phyloP scores from a whole-genome alignment of 176 grass and related monocot genomes.

The Carex myosuroides region DNA sequence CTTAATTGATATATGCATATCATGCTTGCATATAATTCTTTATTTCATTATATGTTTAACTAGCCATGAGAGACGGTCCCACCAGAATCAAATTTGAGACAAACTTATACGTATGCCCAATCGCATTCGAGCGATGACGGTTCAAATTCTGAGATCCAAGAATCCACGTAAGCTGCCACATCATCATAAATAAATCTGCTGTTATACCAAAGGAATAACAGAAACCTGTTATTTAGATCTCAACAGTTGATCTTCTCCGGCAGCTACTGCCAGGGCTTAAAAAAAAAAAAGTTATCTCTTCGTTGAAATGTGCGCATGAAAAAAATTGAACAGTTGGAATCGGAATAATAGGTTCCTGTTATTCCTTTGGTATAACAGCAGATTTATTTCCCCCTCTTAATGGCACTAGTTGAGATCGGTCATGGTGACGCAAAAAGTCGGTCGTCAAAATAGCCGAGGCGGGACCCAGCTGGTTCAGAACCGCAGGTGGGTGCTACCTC shows the following conservation, averaged over 20 bases:
- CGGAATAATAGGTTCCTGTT: no score
- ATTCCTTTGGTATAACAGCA: no score
- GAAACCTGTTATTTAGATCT: no score
- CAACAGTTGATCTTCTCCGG: no score
- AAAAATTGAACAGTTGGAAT: no score
- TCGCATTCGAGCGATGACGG: slow-evolving; percentile 38
- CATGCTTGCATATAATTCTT: slow-evolving; percentile 19
- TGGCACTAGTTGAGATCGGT: neutral
- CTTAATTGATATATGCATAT: neutral
- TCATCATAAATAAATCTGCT: neutral
- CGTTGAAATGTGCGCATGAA: no score
- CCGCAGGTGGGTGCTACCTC: slow-evolving; percentile 61
- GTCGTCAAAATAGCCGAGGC: slow-evolving; percentile 24
- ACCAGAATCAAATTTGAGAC: neutral
- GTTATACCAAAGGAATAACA: no score
- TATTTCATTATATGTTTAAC: neutral
- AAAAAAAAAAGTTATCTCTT: no score
- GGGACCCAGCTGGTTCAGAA: slow-evolving; percentile 16
- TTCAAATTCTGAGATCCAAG: slow-evolving; percentile 16
- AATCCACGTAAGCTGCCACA: slow-evolving; percentile 20
- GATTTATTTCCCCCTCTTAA: slow-evolving; percentile 1
- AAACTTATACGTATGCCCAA: neutral
- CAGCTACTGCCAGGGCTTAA: no score
- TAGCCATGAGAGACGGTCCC: slow-evolving; percentile 63
- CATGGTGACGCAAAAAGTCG: slow-evolving; percentile 29